These are phyloP conservation scores for Gossypium arboreum DNA, from an alignment of 345 rosid species.

Conservation along the genomic window DNA sequence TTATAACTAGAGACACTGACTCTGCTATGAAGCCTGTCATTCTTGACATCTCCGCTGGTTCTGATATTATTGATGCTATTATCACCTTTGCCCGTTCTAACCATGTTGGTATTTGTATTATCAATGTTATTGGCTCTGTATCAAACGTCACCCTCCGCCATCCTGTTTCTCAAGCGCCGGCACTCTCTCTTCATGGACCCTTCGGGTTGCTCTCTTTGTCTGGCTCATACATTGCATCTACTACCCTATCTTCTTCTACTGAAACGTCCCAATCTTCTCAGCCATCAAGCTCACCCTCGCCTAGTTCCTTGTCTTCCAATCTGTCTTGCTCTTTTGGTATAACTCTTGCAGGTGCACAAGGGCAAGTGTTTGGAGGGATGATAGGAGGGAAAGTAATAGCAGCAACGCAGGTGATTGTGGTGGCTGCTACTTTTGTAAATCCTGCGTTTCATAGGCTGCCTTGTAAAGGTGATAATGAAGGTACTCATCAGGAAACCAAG, in stretches of 20 bases:
- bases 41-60: constrained; percentile 52
- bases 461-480: constrained; percentile 18
- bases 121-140: constrained; percentile 47
- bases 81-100: constrained; percentile 31
- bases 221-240: constrained; percentile 36
- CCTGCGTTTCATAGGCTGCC: constrained; percentile 38
- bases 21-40: constrained; percentile 42
- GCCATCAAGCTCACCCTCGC: not conserved
- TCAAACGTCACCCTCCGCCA: constrained; percentile 47
- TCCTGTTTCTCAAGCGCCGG: constrained; percentile 35
- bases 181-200: constrained; percentile 47
- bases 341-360: constrained; percentile 46
- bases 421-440: constrained; percentile 35
- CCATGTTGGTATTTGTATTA: constrained; percentile 31
- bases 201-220: constrained; percentile 42
- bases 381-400: constrained; percentile 48
- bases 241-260: not conserved
- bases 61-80: constrained; percentile 39
- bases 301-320: not conserved
- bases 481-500: constrained; percentile 11
- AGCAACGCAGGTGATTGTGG: constrained; percentile 38
- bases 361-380: constrained; percentile 55
- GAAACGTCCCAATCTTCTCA: not conserved
- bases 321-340: constrained; percentile 34
- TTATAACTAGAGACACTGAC: constrained; percentile 32